Conservation (phyloP, 2,329 filamentous ascomycete genomes). For the Proliferodiscus dingleyae region DNA sequence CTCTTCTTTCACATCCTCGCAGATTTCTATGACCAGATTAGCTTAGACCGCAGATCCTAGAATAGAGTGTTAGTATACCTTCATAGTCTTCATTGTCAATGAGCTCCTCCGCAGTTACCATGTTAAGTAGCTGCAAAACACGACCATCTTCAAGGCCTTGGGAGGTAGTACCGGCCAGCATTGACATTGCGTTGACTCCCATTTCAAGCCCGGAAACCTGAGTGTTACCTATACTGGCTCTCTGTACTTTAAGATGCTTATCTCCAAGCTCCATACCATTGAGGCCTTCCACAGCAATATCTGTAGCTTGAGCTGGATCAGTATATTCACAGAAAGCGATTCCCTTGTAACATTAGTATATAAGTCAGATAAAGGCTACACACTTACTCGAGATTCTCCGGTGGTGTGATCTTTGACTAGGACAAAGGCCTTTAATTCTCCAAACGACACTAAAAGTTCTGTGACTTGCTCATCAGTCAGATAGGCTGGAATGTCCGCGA, state of each 20-base stretch:
- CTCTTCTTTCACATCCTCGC: slow-evolving; percentile 89
- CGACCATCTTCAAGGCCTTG: slow-evolving; percentile 73
- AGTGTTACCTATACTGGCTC: slow-evolving; percentile 90
- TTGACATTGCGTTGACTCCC: slow-evolving; percentile 95
- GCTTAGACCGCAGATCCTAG: neutral
- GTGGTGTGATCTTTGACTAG: slow-evolving; percentile 82
- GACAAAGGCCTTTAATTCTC: slow-evolving; percentile 86
- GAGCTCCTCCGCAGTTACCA: slow-evolving; percentile 94
- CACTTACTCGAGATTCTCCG: slow-evolving; percentile 77
- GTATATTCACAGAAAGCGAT: slow-evolving; percentile 96
- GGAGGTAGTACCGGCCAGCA: slow-evolving; percentile 87
- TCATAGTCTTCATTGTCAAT: slow-evolving; percentile 94
- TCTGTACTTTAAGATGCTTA: slow-evolving; percentile 75
- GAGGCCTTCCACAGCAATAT: slow-evolving; percentile 82
- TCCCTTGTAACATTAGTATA: slow-evolving; percentile 52
- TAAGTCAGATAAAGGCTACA: neutral
- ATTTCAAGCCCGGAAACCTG: slow-evolving; percentile 90
- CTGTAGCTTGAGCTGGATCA: slow-evolving; percentile 65
- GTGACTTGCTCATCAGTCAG: slow-evolving; percentile 87
- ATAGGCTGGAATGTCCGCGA: slow-evolving; percentile 83
- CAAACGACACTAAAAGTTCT: slow-evolving; percentile 85
- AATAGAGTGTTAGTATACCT: slow-evolving; percentile 48
- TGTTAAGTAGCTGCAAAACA: slow-evolving; percentile 91
- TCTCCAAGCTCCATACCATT: slow-evolving; percentile 93
- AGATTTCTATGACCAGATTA: slow-evolving; percentile 65